Evolutionary conservation across 139 green algal genomes (phyloP).

Genomic region (Volvox reticuliferus): DNA sequence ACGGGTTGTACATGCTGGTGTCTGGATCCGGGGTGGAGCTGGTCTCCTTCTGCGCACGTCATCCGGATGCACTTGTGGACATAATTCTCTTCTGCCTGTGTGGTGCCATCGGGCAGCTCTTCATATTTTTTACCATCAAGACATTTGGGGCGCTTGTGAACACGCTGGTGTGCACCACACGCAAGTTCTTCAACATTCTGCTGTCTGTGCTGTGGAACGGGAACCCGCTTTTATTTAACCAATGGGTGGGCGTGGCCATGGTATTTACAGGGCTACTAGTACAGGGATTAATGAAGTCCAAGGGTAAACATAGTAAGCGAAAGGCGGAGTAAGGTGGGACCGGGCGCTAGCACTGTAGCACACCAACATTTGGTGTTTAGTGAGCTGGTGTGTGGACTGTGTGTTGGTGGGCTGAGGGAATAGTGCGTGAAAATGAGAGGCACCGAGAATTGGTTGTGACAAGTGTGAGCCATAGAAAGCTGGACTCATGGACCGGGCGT

Average conservation of each 20-base stretch:
- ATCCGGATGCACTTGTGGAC: slow-evolving; percentile 84
- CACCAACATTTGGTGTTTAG: no score
- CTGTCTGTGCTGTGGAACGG: slow-evolving; percentile 73
- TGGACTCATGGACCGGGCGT: no score
- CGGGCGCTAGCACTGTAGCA: no score
- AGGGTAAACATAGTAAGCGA: slow-evolving; percentile 51
- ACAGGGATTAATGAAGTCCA: slow-evolving; percentile 78
- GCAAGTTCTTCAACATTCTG: slow-evolving; percentile 99
- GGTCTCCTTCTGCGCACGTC: slow-evolving; percentile 79
- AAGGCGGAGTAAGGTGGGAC: slow-evolving; percentile 33
- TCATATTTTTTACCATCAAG: slow-evolving; percentile 98
- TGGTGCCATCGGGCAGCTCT: slow-evolving; percentile 95
- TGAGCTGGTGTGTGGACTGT: no score
- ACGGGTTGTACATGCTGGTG: slow-evolving; percentile 83
- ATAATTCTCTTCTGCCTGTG: slow-evolving; percentile 94
- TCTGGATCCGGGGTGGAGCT: slow-evolving; percentile 60
- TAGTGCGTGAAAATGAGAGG: no score
- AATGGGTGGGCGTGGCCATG: slow-evolving; percentile 93
- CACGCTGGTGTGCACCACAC: slow-evolving; percentile 96
- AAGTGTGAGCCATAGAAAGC: no score
- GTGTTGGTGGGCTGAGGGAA: no score
- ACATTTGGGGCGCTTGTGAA: slow-evolving; percentile 92
- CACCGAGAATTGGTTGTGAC: no score
- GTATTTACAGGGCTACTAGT: slow-evolving; percentile 92
- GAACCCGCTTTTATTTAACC: slow-evolving; percentile 83